Base-by-base conservation (phyloP, 2,329 filamentous ascomycete genomes). In the Davidsoniella neocaledoniae region DNA sequence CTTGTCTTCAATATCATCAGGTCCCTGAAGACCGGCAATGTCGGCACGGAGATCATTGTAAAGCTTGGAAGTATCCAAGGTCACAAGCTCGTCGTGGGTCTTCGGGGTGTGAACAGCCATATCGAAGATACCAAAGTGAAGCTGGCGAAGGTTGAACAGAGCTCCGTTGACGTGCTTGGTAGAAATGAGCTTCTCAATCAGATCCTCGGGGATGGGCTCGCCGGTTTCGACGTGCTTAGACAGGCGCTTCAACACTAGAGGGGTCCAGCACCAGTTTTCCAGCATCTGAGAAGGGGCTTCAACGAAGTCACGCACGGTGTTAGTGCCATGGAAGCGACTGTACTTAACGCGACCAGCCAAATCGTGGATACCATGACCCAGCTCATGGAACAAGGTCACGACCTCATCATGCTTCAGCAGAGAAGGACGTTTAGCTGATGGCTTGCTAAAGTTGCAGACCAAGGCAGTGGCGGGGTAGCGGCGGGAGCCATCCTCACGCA, bases 371-470 rank as follows among this genome's bases (percentile, higher is more conserved):
- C 78, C 81, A 58, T 83, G 79, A 26, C 79, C 79, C 1, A 83
- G 68, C 61, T 84, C 80, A 59, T 91, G 83, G 73, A 91, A 90
- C 8, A 90, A 72, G 0, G 84, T 88, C 9, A 86, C 79, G 2
- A 88, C 82, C 63, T 90, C 83, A 49, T 85, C 79, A 59, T 90
- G 85, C 70, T 88, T 87, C 40, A 91, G 73, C 3, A 90, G 71
- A 19, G 78, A 83, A 4, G 84, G 84, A 63, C 86, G 87, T 60
- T 74, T 82, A 8, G 76, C 68, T 1, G 81, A 83, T 2, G 84
- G 81, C 65, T 88, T 88, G 60, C 79, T 83, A 63, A 90, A 90
- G 66, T 90, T 90, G 73, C 84, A 90, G 9, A 90, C 83, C 9
- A 90, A 69, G 1, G 84, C 82, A 0, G 84, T 90, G 1, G 81